A percentile compares a stretch with the other conserved stretches of the same genome.
Evolutionary conservation across 495 filamentous ascomycete species (phyloP).

Genomic region (Penicillium soppii): DNA sequence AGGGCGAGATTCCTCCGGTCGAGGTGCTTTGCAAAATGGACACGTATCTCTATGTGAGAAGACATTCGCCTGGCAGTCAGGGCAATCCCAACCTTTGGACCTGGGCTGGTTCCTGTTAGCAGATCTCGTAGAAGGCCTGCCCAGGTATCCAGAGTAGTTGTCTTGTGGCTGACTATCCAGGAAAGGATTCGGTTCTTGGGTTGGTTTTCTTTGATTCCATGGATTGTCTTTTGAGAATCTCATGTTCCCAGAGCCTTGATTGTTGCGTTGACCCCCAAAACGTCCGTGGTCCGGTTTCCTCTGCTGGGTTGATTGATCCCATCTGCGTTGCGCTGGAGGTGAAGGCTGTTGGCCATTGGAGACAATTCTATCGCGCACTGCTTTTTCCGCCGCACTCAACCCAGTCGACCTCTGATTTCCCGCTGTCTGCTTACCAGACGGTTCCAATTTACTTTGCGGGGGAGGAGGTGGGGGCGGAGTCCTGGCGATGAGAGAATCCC

Average conservation of each 20-base stretch:
- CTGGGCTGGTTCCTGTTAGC: background rate
- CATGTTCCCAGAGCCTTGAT: background rate
- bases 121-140: background rate
- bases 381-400: slow-evolving; percentile 28
- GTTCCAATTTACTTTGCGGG: background rate
- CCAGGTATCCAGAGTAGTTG: background rate
- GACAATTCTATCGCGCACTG: slow-evolving; percentile 32
- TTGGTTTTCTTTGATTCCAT: background rate
- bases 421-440: background rate
- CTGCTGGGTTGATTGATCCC: background rate
- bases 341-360: slow-evolving; percentile 12
- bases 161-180: background rate
- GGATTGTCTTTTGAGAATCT: background rate
- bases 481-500: slow-evolving; percentile 25
- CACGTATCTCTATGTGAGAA: slow-evolving; percentile 25
- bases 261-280: background rate
- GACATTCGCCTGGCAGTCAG: slow-evolving; percentile 24
- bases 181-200: background rate
- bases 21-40: slow-evolving; percentile 29
- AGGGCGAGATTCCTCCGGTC: slow-evolving; percentile 13
- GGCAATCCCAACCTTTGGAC: slow-evolving; percentile 35
- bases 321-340: background rate
- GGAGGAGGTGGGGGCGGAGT: slow-evolving; percentile 7
- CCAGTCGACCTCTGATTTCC: background rate
- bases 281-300: background rate